Conservation (phyloP, 192 early-diverging fungal species). For the Thoreauomyces humboldtii region DNA sequence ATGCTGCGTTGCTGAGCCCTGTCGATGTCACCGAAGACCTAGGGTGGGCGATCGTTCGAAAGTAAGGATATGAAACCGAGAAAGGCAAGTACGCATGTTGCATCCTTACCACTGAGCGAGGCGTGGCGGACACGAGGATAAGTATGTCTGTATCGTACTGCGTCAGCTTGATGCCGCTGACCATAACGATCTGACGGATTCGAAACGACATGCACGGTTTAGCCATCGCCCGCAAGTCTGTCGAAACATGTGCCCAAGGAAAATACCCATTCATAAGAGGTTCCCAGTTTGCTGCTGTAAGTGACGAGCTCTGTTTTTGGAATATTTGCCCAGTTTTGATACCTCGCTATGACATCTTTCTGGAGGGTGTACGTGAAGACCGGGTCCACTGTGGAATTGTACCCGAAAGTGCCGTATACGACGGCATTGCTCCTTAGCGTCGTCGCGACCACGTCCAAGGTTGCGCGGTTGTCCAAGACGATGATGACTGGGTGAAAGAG, state of each 20-base stretch:
- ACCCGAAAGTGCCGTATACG: not conserved
- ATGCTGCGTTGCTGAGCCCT: not conserved
- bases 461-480: not conserved
- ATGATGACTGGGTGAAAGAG: not conserved
- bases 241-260: too few species aligned
- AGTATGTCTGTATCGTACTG: not conserved
- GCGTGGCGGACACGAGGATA: conserved; percentile 5
- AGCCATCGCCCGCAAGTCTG: too few species aligned
- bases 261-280: not conserved
- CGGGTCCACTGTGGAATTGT: not conserved
- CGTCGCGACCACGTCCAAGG: not conserved
- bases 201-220: not conserved
- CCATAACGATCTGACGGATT: not conserved
- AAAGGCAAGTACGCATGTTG: not conserved
- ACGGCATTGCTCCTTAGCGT: not conserved
- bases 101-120: not conserved
- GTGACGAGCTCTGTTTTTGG: not conserved
- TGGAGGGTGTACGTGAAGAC: not conserved
- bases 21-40: conserved; percentile 3
- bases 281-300: not conserved
- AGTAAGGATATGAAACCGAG: not conserved
- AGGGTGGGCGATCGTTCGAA: not conserved
- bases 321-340: not conserved
- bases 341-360: not conserved
- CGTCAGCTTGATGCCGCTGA: not conserved